Conservation (phyloP, 345 rosid species). For the Populus tremula region DNA sequence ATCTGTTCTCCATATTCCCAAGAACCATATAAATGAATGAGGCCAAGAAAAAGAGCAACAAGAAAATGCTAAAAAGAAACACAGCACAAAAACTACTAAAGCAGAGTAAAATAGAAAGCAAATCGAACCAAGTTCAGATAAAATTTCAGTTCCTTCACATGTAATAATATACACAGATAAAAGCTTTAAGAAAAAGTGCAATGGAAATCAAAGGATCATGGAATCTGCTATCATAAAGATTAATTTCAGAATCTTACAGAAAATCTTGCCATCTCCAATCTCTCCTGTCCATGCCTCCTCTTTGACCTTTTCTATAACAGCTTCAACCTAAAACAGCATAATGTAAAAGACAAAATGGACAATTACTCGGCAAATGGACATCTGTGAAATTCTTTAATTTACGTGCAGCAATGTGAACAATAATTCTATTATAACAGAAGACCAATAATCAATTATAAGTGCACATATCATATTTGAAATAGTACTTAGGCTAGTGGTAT, state of each 20-base stretch:
- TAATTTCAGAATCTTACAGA: constrained; percentile 38
- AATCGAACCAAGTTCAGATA: neutral
- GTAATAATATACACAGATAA: neutral
- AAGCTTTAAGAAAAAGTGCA: neutral
- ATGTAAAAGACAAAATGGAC: neutral
- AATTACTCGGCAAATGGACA: neutral
- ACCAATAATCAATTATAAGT: neutral
- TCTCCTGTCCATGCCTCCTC: constrained; percentile 81
- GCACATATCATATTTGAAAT: neutral
- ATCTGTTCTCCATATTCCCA: no score
- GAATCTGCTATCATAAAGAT: neutral
- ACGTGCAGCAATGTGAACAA: neutral
- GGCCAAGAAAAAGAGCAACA: neutral
- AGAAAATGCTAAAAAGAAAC: neutral
- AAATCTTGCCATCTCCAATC: constrained; percentile 91
- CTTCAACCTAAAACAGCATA: constrained; percentile 57
- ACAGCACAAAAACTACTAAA: neutral
- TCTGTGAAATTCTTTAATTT: neutral
- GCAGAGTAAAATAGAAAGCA: neutral
- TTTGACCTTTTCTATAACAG: constrained; percentile 62
- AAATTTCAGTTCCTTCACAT: neutral
- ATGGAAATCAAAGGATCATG: neutral
- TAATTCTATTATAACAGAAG: neutral
- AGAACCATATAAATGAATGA: neutral
- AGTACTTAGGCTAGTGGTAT: constrained; percentile 2